phyloP scores from a whole-genome alignment of 208 protist genomes.

The Leishmania major region DNA sequence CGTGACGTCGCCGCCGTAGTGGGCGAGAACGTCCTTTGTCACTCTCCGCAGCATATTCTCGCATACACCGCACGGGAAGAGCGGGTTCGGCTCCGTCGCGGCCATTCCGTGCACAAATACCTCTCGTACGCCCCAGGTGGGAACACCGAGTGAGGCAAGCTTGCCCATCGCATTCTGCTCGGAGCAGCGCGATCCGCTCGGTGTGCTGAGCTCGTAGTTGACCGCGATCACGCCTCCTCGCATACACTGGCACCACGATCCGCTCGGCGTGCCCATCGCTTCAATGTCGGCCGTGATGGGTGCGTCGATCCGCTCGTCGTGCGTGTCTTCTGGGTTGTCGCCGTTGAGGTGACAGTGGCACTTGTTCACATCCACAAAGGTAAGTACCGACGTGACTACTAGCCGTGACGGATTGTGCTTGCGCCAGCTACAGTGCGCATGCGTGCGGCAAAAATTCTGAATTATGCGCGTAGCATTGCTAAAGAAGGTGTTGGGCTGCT shows the following conservation, averaged over 20 bases:
- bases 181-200: slow-evolving; percentile 88
- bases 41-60: slow-evolving; percentile 92
- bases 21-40: slow-evolving; percentile 63
- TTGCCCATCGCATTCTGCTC: slow-evolving; percentile 91
- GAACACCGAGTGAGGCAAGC: slow-evolving; percentile 73
- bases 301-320: slow-evolving; percentile 18
- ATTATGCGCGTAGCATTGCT: slow-evolving; percentile 47
- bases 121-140: slow-evolving; percentile 81
- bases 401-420: slow-evolving; percentile 81
- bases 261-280: slow-evolving; percentile 38
- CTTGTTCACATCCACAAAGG: slow-evolving; percentile 73
- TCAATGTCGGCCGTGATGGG: slow-evolving; percentile 19
- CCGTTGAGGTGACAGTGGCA: slow-evolving; percentile 58
- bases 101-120: slow-evolving; percentile 86
- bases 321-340: slow-evolving; percentile 16
- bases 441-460: slow-evolving; percentile 36
- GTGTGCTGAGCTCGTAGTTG: slow-evolving; percentile 92
- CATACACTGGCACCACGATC: slow-evolving; percentile 79
- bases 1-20: slow-evolving; percentile 76
- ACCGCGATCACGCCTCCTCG: slow-evolving; percentile 75
- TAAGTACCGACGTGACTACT: slow-evolving; percentile 86
- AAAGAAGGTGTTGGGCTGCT: slow-evolving; percentile 63
- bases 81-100: slow-evolving; percentile 78
- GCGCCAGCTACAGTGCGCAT: slow-evolving; percentile 86
- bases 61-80: slow-evolving; percentile 91